Evolutionary conservation across 208 protist species (phyloP).

Genomic region (Trypanosoma boissoni): DNA sequence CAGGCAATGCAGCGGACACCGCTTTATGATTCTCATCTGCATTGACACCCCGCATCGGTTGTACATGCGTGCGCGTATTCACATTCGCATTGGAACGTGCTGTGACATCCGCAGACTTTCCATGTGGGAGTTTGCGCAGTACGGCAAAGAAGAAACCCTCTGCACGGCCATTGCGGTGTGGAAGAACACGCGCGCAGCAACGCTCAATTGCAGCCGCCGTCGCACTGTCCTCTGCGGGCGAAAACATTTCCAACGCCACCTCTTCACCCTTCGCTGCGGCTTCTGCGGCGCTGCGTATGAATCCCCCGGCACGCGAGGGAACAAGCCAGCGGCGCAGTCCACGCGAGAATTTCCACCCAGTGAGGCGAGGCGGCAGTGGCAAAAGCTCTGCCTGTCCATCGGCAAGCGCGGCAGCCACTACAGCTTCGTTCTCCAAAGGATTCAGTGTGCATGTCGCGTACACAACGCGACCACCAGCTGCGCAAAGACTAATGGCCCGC

Average conservation of each 20-base stretch:
- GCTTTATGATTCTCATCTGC: too few relatives aligned
- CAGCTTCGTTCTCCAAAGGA: slow-evolving; percentile 96
- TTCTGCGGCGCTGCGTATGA: slow-evolving; percentile 39
- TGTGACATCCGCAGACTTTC: too few relatives aligned
- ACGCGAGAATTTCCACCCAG: slow-evolving; percentile 24
- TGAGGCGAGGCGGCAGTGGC: slow-evolving; percentile 28
- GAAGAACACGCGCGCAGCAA: slow-evolving; percentile 65
- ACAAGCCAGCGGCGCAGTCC: slow-evolving; percentile 62
- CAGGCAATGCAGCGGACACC: too few relatives aligned
- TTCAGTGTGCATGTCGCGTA: slow-evolving; percentile 97
- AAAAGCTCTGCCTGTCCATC: slow-evolving; percentile 48
- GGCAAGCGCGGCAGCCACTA: slow-evolving; percentile 79
- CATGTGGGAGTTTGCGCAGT: slow-evolving; percentile 25
- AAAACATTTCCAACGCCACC: slow-evolving; percentile 38
- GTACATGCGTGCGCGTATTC: too few relatives aligned
- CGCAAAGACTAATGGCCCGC: slow-evolving; percentile 58
- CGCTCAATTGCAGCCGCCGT: slow-evolving; percentile 7
- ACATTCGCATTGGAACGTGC: too few relatives aligned
- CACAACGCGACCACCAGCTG: slow-evolving; percentile 81
- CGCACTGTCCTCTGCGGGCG: slow-evolving; percentile 8
- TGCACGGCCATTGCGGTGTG: slow-evolving; percentile 47
- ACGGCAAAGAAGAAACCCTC: slow-evolving; percentile 82
- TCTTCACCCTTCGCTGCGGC: slow-evolving; percentile 35
- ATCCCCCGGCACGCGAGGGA: slow-evolving; percentile 53
- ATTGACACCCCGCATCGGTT: too few relatives aligned